Percentiles rank a stretch among this genome's conserved stretches.
Conservation (phyloP, 2,329 filamentous ascomycete genomes). For the Diplocarpon rosae region DNA sequence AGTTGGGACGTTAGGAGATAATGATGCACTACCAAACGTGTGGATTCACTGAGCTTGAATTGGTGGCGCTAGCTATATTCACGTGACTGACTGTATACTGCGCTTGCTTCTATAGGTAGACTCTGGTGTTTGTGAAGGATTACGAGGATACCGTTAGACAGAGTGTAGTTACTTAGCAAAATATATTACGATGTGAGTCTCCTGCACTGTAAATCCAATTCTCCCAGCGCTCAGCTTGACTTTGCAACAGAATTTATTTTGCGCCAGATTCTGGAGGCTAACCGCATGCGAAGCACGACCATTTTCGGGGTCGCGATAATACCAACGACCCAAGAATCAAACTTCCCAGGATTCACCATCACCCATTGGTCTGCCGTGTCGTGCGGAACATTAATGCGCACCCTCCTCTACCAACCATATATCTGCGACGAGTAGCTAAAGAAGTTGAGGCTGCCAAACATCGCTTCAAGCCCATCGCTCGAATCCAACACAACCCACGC, state of each 20-base stretch:
- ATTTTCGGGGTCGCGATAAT: slow-evolving; percentile 17
- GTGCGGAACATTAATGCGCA: slow-evolving; percentile 17
- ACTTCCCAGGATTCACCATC: slow-evolving; percentile 11
- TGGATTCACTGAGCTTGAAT: not conserved
- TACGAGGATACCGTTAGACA: no score
- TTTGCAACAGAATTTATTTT: slow-evolving; percentile 1
- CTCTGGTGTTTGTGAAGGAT: no score
- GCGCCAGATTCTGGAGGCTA: not conserved
- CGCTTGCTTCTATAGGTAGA: no score
- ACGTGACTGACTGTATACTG: not conserved
- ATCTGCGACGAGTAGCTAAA: slow-evolving; percentile 15
- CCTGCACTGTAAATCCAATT: no score
- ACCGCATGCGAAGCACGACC: slow-evolving; percentile 2
- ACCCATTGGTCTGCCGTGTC: slow-evolving; percentile 9
- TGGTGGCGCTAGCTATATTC: not conserved
- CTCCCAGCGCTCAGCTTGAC: no score
- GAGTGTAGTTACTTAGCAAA: no score
- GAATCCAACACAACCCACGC: slow-evolving; percentile 2
- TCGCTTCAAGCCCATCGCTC: slow-evolving; percentile 10
- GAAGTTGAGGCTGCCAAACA: slow-evolving; percentile 5
- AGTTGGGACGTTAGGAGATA: not conserved
- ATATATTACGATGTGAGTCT: no score
- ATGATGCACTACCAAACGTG: not conserved
- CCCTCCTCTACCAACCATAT: slow-evolving; percentile 2
- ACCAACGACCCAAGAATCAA: slow-evolving; percentile 5